Evolutionary conservation across 768 basidiomycete species (phyloP).

Genomic region (Fomitopsis serialis): DNA sequence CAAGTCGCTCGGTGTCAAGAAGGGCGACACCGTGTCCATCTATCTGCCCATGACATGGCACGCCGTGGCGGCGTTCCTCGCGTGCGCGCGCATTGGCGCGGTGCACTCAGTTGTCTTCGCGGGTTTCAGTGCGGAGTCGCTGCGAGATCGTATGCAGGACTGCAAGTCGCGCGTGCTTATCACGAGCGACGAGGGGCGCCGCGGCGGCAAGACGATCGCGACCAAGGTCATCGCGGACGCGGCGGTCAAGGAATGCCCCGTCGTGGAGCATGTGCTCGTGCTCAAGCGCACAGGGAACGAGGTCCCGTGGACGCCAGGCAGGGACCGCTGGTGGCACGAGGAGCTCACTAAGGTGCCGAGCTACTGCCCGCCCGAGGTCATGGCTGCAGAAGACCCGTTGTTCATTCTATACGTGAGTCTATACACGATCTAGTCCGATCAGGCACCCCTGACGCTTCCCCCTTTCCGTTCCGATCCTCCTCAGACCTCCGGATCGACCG

Average conservation of each 20-base stretch:
- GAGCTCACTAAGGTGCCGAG: conserved; percentile 77
- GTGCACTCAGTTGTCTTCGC: conserved; percentile 97
- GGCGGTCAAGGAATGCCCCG: conserved; percentile 78
- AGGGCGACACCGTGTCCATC: conserved; percentile 91
- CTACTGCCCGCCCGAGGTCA: conserved; percentile 85
- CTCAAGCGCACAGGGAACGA: conserved; percentile 81
- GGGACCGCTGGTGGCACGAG: conserved; percentile 98
- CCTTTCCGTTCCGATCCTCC: too few species aligned
- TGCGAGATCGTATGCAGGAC: conserved; percentile 88
- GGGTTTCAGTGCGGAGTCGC: conserved; percentile 91
- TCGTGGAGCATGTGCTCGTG: conserved; percentile 88
- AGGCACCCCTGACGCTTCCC: conserved; percentile 5
- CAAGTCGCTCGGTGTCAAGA: conserved; percentile 83
- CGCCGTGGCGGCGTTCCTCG: conserved; percentile 93
- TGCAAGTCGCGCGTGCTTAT: conserved; percentile 89
- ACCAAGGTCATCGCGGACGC: conserved; percentile 92
- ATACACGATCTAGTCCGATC: neutral
- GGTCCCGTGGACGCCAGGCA: conserved; percentile 74
- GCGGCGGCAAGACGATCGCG: conserved; percentile 93
- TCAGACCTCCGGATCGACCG: conserved; percentile 91
- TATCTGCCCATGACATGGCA: conserved; percentile 97
- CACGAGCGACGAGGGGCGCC: conserved; percentile 89
- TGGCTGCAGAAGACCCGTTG: conserved; percentile 91
- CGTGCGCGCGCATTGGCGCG: conserved; percentile 95
- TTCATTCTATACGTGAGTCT: conserved; percentile 94